A percentile compares a stretch with the other conserved stretches of the same genome.
These are phyloP conservation scores for Lasiodiplodia sp. DNA, from an alignment of 2,329 filamentous ascomycete species.

Conservation along the genomic window DNA sequence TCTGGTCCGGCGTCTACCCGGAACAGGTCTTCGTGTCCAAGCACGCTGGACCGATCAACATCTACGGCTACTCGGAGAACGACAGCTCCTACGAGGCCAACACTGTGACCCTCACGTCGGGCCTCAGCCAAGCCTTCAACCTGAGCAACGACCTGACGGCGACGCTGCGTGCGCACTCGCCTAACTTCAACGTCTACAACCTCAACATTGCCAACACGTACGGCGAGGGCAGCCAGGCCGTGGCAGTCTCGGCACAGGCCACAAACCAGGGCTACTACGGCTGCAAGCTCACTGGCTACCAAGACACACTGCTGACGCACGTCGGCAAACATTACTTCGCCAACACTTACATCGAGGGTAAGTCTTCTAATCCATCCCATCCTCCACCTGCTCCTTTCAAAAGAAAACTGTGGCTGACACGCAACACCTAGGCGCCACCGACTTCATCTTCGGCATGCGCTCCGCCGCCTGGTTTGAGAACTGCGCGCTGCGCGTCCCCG, in stretches of 20 bases:
- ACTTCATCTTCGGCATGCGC: constrained; percentile 64
- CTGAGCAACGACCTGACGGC: constrained; percentile 59
- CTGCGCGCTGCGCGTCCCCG: constrained; percentile 33
- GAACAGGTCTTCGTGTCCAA: constrained; percentile 63
- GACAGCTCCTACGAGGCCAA: constrained; percentile 60
- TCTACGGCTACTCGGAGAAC: constrained; percentile 65
- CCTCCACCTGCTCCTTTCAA: no score
- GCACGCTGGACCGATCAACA: constrained; percentile 56
- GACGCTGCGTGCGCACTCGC: constrained; percentile 53
- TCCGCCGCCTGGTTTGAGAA: constrained; percentile 55
- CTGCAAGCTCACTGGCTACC: constrained; percentile 60
- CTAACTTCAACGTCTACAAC: constrained; percentile 65
- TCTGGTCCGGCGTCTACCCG: constrained; percentile 62
- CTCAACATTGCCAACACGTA: constrained; percentile 60
- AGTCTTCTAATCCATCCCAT: neutral
- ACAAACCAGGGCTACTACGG: constrained; percentile 61
- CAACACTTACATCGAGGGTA: constrained; percentile 59
- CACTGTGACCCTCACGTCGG: constrained; percentile 59
- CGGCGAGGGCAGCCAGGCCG: constrained; percentile 46
- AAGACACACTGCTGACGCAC: constrained; percentile 56
- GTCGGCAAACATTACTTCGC: constrained; percentile 62
- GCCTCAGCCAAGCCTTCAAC: constrained; percentile 44
- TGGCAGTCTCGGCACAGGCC: constrained; percentile 59
- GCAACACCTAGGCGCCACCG: constrained; percentile 51
- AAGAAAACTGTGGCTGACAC: no score